These are phyloP conservation scores for Colletotrichum orbiculare DNA, from an alignment of 2,329 filamentous ascomycete genomes.

Conservation along the genomic window DNA sequence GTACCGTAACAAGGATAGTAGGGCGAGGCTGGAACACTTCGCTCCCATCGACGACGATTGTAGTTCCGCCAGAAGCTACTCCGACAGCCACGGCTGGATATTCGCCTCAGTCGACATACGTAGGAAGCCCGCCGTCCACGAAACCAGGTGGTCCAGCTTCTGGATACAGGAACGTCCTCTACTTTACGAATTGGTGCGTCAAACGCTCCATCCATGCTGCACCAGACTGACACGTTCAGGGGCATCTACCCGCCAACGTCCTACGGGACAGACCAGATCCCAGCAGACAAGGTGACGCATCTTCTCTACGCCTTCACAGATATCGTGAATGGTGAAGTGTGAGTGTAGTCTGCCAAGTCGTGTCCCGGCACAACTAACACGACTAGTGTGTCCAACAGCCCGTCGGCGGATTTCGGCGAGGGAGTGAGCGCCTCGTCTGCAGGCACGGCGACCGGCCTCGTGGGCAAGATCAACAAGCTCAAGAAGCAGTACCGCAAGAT, in stretches of 20 bases:
- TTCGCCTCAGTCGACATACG: too few relatives aligned
- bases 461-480: slow-evolving; percentile 80
- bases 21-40: too few relatives aligned
- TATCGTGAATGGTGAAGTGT: slow-evolving; percentile 60
- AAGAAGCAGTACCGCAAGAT: slow-evolving; percentile 82
- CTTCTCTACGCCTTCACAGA: slow-evolving; percentile 71
- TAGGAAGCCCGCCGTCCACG: too few relatives aligned
- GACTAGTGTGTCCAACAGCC: slow-evolving; percentile 65
- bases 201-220: neutral
- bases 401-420: slow-evolving; percentile 57
- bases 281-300: slow-evolving; percentile 76
- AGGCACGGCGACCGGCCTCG: slow-evolving; percentile 78
- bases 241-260: slow-evolving; percentile 58
- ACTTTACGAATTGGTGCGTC: slow-evolving; percentile 66
- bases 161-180: slow-evolving; percentile 54
- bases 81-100: too few relatives aligned
- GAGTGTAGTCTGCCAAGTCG: slow-evolving; percentile 43
- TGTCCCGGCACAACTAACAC: slow-evolving; percentile 28
- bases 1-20: too few relatives aligned
- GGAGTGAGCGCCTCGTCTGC: slow-evolving; percentile 70
- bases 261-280: slow-evolving; percentile 68
- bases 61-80: too few relatives aligned
- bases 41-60: too few relatives aligned
- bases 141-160: slow-evolving; percentile 1
- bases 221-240: slow-evolving; percentile 42